Base-by-base conservation (phyloP, 164 flowering plant species). In the Echeveria elegans region DNA sequence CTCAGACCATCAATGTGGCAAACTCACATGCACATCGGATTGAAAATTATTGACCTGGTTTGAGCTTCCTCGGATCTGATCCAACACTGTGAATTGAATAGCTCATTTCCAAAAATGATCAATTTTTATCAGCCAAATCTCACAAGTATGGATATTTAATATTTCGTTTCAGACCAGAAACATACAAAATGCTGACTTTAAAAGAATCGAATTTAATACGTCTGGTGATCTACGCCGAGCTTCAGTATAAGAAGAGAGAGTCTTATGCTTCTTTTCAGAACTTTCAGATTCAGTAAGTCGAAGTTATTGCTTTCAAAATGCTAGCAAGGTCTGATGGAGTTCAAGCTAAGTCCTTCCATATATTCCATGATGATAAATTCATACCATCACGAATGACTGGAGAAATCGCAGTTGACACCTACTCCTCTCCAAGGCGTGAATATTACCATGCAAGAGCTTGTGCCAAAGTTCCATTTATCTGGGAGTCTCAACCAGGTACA, bases 401-500 rank as follows among this genome's bases (percentile, higher is more conserved):
- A n/a, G 70, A 69, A 26, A 6, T 23, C 31, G 26, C 31, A 26
- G 7, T 66, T 41, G 21, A 43, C 53, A 19, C 67, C 40, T 28
- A 52, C 28, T 6, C 31, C 5, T 30, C 19, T 56, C 15, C 63
- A 9, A 40, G 48, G 7, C 14, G 0, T 1, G 77, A 71, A 5
- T 69, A 64, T 59, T 79, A 79, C 72, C 77, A 79, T 63, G 81
- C 74, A 5, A 82, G 75, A 21, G 60, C 68, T 11, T 45, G 75
- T 2, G 82, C 67, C 12, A 66, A 75, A 16, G 74, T 82, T 28
- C 88, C 88, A 2, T 84, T 84, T 74, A 32, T 30, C 23, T 84
- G 88, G 88, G 88, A 84, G 60, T 79, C 85, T 45, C 76, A 74
- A 66, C 88, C 88, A 5, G 88, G 88, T 0, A 84, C 85, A 3